Base-by-base conservation (phyloP, 306 rosid genomes). In the Fagus crenata region DNA sequence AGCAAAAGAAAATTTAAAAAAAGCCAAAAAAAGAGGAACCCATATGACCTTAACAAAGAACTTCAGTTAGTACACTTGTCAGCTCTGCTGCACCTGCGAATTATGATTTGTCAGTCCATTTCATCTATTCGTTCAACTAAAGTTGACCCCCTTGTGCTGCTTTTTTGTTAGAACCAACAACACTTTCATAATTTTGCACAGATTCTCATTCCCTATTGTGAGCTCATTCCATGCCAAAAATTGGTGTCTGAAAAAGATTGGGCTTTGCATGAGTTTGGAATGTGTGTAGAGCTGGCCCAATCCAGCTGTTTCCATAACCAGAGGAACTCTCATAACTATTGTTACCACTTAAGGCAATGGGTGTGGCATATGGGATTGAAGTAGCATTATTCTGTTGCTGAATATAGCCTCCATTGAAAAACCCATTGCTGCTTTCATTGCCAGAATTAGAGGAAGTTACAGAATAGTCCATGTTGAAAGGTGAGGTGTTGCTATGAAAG, bases 231-330 rank as follows among this genome's bases (percentile, higher is more conserved):
- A 92, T 85, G 31, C 98, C 96, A 60, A 90, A 94, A 76, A 94
- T 92, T 28, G 97, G 96, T 1, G 98, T 94, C 81, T 94, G 98
- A 87, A 90, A 90, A 15, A 92, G 90, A 79, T 76, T 86, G 32
- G 93, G 80, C 72, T 89, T 91, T 76, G 92, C 86, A 91, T 89
- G 96, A 51, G 89, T 58, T 85, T 84, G 93, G 81, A 89, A 89
- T 67, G 89, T 78, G 82, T 89, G 88, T 65, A 87, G 80, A 51
- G 80, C 73, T 8, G 88, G 90, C 12, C 92, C 93, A 46, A 84
- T 85, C 97, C 97, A 86, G 79, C 85, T 82, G 78, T 84, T 81
- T 78, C 96, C 92, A 76, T 84, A 85, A 7, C 80, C 76, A 75
- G 83, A 35, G 71, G 85, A 64, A 46, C 31, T 74, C 69, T 89